Conservation (phyloP, 2,329 filamentous ascomycete species). For the Metarhizium anisopliae region DNA sequence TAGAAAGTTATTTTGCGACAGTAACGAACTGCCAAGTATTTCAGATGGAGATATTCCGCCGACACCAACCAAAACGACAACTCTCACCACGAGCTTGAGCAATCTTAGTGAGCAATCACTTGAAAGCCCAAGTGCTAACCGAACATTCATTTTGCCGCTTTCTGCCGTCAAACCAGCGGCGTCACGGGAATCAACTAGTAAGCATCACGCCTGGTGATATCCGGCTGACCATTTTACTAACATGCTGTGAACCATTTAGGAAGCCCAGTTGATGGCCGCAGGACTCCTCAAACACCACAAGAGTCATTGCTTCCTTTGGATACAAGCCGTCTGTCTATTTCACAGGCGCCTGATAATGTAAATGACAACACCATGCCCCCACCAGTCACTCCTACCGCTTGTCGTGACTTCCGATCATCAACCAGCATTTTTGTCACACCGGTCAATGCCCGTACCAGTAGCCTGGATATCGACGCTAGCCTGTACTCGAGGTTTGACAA, state of each 20-base stretch:
- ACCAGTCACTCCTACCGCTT: slow-evolving; percentile 75
- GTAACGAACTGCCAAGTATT: slow-evolving; percentile 15
- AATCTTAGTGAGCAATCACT: slow-evolving; percentile 28
- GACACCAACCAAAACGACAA: slow-evolving; percentile 74
- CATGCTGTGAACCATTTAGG: slow-evolving; percentile 36
- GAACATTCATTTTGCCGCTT: slow-evolving; percentile 31
- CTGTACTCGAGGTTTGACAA: slow-evolving; percentile 70
- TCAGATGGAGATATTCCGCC: slow-evolving; percentile 64
- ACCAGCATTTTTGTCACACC: slow-evolving; percentile 53
- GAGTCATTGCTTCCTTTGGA: slow-evolving; percentile 69
- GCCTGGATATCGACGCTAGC: slow-evolving; percentile 62
- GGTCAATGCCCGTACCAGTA: slow-evolving; percentile 59
- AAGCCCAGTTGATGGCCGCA: slow-evolving; percentile 50
- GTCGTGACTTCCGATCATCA: slow-evolving; percentile 41
- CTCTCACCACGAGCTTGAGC: slow-evolving; percentile 31
- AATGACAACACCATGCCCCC: slow-evolving; percentile 27
- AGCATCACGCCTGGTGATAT: slow-evolving; percentile 23
- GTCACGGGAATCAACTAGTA: slow-evolving; percentile 33
- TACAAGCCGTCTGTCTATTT: slow-evolving; percentile 75
- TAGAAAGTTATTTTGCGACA: slow-evolving; percentile 34
- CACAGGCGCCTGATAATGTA: slow-evolving; percentile 40
- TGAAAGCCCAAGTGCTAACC: slow-evolving; percentile 39
- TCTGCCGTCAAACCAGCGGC: slow-evolving; percentile 28
- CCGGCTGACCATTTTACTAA: slow-evolving; percentile 36
- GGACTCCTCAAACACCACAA: slow-evolving; percentile 69